Percentiles rank a stretch among this genome's conserved stretches.
Conservation (phyloP, 805 yeast genomes). For the Suhomyces sp. region DNA sequence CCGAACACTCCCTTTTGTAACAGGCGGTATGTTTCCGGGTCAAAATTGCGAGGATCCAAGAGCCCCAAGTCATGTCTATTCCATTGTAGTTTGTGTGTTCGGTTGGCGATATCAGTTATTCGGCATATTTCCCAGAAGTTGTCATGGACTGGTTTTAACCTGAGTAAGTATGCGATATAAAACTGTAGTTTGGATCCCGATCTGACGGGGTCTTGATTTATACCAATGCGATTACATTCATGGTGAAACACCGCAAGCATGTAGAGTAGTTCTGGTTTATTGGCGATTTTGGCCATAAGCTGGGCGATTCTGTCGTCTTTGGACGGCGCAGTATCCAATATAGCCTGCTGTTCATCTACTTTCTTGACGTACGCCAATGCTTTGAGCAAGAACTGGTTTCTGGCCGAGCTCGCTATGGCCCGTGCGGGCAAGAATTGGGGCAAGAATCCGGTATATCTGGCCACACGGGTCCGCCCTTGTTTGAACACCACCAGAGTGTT, state of each 20-base stretch:
- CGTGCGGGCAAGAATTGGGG: background rate
- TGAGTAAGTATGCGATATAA: conserved; percentile 15
- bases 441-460: background rate
- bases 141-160: conserved; percentile 29
- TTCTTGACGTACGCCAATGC: conserved; percentile 26
- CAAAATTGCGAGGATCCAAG: conserved; percentile 38
- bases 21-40: conserved; percentile 20
- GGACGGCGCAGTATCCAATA: conserved; percentile 17
- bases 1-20: conserved; percentile 27
- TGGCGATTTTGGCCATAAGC: conserved; percentile 21
- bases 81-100: conserved; percentile 25
- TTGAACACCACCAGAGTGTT: background rate
- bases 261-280: conserved; percentile 28
- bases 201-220: conserved; percentile 14
- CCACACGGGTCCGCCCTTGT: background rate
- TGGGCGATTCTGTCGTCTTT: conserved; percentile 19
- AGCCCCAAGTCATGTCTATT: conserved; percentile 29
- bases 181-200: conserved; percentile 15
- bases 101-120: conserved; percentile 27
- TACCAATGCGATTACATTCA: conserved; percentile 29
- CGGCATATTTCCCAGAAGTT: conserved; percentile 39
- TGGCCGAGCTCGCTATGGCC: background rate
- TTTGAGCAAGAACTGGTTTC: conserved; percentile 10
- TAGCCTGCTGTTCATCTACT: conserved; percentile 25
- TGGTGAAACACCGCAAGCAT: conserved; percentile 30